Evolutionary conservation across 495 filamentous ascomycete species (phyloP).

Genomic region (Niebla homalea): DNA sequence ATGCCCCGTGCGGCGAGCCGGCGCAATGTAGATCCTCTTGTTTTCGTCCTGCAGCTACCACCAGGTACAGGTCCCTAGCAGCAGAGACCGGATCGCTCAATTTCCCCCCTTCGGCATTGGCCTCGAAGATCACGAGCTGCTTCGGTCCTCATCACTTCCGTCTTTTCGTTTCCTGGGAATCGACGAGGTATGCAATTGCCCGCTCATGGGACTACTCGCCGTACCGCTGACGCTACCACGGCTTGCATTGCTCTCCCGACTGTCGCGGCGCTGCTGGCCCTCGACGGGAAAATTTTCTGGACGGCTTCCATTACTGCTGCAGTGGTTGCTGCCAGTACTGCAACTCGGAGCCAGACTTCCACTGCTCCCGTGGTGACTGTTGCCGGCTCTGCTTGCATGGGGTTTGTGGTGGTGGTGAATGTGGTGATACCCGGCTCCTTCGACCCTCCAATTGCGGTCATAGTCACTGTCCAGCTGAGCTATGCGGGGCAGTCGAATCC

Average conservation of each 20-base stretch:
- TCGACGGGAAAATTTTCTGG: background rate
- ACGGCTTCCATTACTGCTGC: background rate
- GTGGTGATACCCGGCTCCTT: background rate
- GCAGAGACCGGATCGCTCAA: too few species aligned
- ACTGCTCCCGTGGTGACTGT: background rate
- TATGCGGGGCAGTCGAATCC: constrained; percentile 8
- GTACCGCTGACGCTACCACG: background rate
- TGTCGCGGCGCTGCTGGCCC: background rate
- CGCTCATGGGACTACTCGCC: background rate
- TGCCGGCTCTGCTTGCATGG: background rate
- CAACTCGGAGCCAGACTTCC: too few species aligned
- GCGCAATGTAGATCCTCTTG: too few species aligned
- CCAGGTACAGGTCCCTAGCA: too few species aligned
- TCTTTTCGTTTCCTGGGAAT: too few species aligned
- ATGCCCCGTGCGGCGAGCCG: too few species aligned
- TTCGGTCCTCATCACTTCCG: too few species aligned
- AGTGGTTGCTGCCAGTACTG: background rate
- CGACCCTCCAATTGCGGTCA: background rate
- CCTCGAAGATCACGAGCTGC: too few species aligned
- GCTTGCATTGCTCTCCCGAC: background rate
- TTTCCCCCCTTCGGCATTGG: too few species aligned
- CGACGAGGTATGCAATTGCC: too few species aligned
- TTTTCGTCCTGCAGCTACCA: too few species aligned
- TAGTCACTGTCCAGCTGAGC: constrained; percentile 11
- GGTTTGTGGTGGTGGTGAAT: background rate